phyloP scores from a whole-genome alignment of 1,284 basidiomycete genomes.

The Uromyces viciae-fabae region DNA sequence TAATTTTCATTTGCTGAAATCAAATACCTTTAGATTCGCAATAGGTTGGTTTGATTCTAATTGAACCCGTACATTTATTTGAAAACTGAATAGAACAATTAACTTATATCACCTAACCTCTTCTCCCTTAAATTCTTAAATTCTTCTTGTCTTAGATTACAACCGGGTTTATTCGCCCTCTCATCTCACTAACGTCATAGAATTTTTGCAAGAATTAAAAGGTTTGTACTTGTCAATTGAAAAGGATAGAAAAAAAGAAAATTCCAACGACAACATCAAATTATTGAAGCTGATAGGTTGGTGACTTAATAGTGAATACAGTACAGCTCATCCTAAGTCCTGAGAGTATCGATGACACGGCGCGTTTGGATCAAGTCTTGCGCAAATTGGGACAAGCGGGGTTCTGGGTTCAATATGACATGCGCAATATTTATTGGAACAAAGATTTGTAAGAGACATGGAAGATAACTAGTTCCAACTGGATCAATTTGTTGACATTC shows the following conservation, averaged over 20 bases:
- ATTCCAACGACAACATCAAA: not conserved
- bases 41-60: not conserved
- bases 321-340: conserved; percentile 22
- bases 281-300: not conserved
- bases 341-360: conserved; percentile 3
- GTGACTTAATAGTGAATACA: conserved; percentile 13
- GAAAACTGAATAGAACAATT: too few relatives aligned
- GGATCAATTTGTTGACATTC: not conserved
- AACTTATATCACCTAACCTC: too few relatives aligned
- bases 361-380: not conserved
- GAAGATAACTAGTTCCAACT: not conserved
- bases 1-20: too few relatives aligned
- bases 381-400: not conserved
- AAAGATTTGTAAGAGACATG: conserved; percentile 12
- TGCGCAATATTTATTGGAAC: conserved; percentile 18
- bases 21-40: conserved; percentile 1
- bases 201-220: not conserved
- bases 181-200: not conserved
- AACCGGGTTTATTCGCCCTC: not conserved
- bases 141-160: conserved; percentile 1
- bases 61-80: not conserved
- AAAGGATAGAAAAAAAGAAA: not conserved
- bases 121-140: too few relatives aligned
- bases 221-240: not conserved
- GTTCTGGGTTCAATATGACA: conserved; percentile 37